Conservation (phyloP, 305 asterid species). For the Vinca major region DNA sequence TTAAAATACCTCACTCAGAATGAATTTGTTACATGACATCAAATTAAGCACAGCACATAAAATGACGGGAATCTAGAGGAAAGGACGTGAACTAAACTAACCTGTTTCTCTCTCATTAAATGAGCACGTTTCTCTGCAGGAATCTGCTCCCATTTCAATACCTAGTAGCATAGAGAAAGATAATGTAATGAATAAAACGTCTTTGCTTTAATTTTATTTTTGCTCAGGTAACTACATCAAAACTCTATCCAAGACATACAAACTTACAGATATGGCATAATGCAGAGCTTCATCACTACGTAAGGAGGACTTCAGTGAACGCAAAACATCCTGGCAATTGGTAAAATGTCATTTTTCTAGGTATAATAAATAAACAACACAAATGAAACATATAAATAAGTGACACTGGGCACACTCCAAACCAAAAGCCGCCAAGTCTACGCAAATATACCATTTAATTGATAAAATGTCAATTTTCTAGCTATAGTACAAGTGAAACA, state of each 20-base stretch:
- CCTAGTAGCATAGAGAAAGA: conserved; percentile 32
- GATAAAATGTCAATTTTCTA: too few species aligned
- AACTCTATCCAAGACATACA: conserved; percentile 9
- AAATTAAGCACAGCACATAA: background rate
- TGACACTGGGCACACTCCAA: background rate
- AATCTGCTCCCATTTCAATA: conserved; percentile 72
- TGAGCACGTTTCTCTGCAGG: conserved; percentile 90
- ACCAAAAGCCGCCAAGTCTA: background rate
- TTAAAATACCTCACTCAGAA: background rate
- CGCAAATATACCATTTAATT: background rate
- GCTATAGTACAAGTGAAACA: too few species aligned
- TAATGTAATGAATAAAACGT: background rate
- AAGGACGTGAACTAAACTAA: conserved; percentile 11
- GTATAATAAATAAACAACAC: conserved; percentile 4
- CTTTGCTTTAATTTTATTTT: background rate
- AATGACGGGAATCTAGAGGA: background rate
- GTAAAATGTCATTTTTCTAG: conserved; percentile 15
- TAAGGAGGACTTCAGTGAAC: conserved; percentile 58
- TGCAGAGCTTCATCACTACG: conserved; percentile 63
- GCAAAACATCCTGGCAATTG: conserved; percentile 63
- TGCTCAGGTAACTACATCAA: conserved; percentile 6
- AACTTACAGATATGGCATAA: conserved; percentile 75
- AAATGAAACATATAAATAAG: background rate
- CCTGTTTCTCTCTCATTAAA: conserved; percentile 89
- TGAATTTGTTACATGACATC: background rate